Base-by-base conservation (phyloP, 305 asterid species). In the Solanum hybrid region DNA sequence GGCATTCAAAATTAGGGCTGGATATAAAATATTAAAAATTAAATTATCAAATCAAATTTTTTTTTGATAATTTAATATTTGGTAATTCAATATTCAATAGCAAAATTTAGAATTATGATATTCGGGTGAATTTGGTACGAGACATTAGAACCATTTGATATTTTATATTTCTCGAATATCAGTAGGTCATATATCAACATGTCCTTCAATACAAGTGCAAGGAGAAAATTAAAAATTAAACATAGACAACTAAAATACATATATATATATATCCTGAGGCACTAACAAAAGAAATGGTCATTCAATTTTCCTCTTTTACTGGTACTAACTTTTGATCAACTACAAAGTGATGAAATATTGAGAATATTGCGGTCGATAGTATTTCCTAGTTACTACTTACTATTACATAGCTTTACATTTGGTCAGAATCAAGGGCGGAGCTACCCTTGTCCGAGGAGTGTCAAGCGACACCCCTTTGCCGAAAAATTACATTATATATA, bases 251-350 rank as follows among this genome's bases (percentile, higher is more conserved):
- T 10, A 4, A 67, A 67, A 67, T 67, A 22, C 29, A n/a, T n/a
- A n/a, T n/a, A 22, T 22, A 64, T 42, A 46, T 22, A 9, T 18
- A 61, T 61, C 86, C 89, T 81, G 90, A 91, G 93, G 20, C 89
- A 86, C 90, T 94, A 33, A 94, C 95, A 14, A 95, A 95, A 35
- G 97, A 96, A 84, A 94, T 96, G 95, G 91, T 94, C 73, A 93
- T 93, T 20, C 94, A 96, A 97, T 94, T 96, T 93, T 96, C 97
- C 89, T 96, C 97, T 6, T 51, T 51, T 6, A 18, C 9, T 51
- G n/a, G 67, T 51, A 51, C 67, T 51, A 18, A 51, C 67, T 51
- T 51, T 51, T 51, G 67, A 51, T 51, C 67, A 51, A 29, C 95
- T 95, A 36, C 11, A 36, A 26, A 79, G 26, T 36, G 18, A 36